Evolutionary conservation across 164 flowering plant species (phyloP), one percentile per base, ranked within the genome.

Genomic region (Pachysandra terminalis): DNA sequence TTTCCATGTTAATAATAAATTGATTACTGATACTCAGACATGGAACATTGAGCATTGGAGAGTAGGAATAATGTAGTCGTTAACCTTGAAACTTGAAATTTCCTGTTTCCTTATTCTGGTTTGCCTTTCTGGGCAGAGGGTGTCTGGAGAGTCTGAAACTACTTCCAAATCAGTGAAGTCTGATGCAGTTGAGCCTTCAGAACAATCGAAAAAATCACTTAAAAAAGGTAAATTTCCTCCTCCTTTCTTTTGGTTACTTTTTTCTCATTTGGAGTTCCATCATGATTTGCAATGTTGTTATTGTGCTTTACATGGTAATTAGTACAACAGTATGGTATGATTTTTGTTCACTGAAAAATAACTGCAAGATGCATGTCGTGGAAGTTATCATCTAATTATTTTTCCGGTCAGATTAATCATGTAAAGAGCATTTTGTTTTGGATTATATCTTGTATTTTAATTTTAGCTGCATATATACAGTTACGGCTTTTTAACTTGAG

Each of bases 161-260:
- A 73, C 82, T 5, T 71, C 87, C 7, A 80, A 78, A 68, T 68
- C 95, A 41, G 83, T 73, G 24, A 76, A 81, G 60, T 45, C 87
- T 13, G 89, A 82, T 63, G 64, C 76, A 71, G 76, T 16, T 68
- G 89, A 81, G 21, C 48, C 85, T 37, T 71, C 86, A 60, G 81
- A 84, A 53, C 81, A 75, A 57, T 72, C 86, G 22, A 78, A 81
- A 37, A 71, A 68, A 49, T 83, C 83, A 69, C 73, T 95, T 58
- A 92, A 68, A 76, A 95, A 77, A 81, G 99, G 99, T 90, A 79
- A 70, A 32, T 32, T 51, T 25, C n/a, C n/a, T n/a, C n/a, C n/a
- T n/a, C n/a, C 27, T 52, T 24, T 51, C 21, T 65, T 53, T 24
- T 53, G 23, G 48, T 40, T 5, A 5, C 10, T 19, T 55, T 2